These are phyloP conservation scores for Purpureocillium takamizusanense DNA, from an alignment of 2,329 filamentous ascomycete species.

Conservation along the genomic window DNA sequence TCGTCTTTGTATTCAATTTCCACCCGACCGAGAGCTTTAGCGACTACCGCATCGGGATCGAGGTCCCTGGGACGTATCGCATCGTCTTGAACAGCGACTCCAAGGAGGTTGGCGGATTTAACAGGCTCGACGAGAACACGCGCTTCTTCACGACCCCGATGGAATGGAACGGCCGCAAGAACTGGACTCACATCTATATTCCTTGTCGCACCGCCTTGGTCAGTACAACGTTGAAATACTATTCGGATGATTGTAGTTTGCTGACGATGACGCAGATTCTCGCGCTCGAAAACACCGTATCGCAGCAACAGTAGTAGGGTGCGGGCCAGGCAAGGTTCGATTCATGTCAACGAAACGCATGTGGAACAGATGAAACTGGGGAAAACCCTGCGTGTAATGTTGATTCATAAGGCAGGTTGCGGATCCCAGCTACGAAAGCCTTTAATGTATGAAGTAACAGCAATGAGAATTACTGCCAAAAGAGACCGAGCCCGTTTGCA, in stretches of 20 bases:
- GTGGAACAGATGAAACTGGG: no score
- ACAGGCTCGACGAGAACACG: constrained; percentile 67
- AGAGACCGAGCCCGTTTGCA: no score
- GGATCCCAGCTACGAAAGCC: no score
- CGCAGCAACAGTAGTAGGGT: constrained; percentile 7
- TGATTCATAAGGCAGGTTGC: no score
- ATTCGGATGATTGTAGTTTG: not conserved
- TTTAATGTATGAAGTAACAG: no score
- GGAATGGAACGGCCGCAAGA: constrained; percentile 81
- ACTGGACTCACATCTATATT: constrained; percentile 88
- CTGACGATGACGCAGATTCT: constrained; percentile 33
- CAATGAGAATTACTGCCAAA: no score
- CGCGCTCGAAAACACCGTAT: constrained; percentile 30
- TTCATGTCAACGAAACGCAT: no score
- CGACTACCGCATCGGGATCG: constrained; percentile 87
- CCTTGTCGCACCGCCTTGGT: constrained; percentile 78
- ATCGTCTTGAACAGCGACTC: constrained; percentile 78
- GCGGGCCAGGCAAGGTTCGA: no score
- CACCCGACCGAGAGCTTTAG: constrained; percentile 75
- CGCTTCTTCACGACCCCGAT: constrained; percentile 88
- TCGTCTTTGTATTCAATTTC: constrained; percentile 96
- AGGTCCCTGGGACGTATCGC: constrained; percentile 74
- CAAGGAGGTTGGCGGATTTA: constrained; percentile 69
- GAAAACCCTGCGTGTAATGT: no score
- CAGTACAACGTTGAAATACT: constrained; percentile 24